Percentiles rank a stretch among this genome's conserved stretches.
These are phyloP conservation scores for Cnidoscolus chayamansa DNA, from an alignment of 441 rosid species.

Conservation along the genomic window DNA sequence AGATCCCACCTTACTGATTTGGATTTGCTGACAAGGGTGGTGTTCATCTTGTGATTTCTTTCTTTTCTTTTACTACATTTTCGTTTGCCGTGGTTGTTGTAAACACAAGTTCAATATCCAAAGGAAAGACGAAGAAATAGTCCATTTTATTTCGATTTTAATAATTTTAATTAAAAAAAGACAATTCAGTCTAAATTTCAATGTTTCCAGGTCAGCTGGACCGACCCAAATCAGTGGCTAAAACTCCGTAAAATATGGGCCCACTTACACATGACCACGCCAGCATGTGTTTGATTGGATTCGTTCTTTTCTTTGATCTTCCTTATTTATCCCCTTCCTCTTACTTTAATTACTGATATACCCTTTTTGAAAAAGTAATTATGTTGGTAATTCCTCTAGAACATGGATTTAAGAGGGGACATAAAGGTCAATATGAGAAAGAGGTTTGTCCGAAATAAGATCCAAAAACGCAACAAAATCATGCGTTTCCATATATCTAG, in stretches of 20 bases:
- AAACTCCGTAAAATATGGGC: constrained; percentile 21
- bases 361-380: too few species aligned
- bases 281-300: constrained; percentile 8
- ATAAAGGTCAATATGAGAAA: constrained; percentile 21
- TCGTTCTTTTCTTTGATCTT: neutral
- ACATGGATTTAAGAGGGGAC: constrained; percentile 21
- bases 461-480: constrained; percentile 4
- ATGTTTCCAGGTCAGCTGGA: constrained; percentile 22
- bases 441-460: constrained; percentile 27
- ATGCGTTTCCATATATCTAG: constrained; percentile 23
- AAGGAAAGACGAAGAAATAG: constrained; percentile 5
- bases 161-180: too few species aligned
- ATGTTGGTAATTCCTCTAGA: constrained; percentile 9
- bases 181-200: constrained; percentile 13
- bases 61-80: neutral
- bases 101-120: constrained; percentile 6
- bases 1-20: constrained; percentile 18
- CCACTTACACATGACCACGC: constrained; percentile 42
- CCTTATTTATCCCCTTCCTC: too few species aligned
- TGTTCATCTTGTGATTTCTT: constrained; percentile 22
- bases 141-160: too few species aligned
- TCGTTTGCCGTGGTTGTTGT: neutral
- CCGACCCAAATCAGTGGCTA: constrained; percentile 27
- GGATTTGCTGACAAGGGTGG: constrained; percentile 18
- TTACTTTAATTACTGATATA: neutral